These are phyloP conservation scores for Bipolaris bicolor DNA, from an alignment of 2,329 filamentous ascomycete genomes.

Conservation along the genomic window DNA sequence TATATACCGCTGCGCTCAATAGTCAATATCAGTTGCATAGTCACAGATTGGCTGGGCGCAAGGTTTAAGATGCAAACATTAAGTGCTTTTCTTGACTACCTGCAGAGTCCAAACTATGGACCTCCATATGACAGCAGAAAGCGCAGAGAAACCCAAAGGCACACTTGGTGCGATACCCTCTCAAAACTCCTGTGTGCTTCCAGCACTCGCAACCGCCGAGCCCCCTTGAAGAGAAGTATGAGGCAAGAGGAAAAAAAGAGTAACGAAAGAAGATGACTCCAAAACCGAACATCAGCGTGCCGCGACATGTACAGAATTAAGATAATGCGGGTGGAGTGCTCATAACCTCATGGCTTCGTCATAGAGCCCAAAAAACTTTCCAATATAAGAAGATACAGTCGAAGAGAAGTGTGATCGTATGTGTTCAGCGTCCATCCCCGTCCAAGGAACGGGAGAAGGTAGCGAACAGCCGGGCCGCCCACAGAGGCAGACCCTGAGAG, in stretches of 20 bases:
- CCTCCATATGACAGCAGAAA: slow-evolving; percentile 13
- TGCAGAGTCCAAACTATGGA: slow-evolving; percentile 14
- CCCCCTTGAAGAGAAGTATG: slow-evolving; percentile 13
- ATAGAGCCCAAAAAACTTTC: slow-evolving; percentile 35
- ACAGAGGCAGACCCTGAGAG: slow-evolving; percentile 3
- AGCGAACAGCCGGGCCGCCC: not conserved
- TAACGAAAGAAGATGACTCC: slow-evolving; percentile 19
- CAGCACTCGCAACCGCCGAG: slow-evolving; percentile 16
- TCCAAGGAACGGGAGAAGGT: not conserved
- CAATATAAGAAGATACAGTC: slow-evolving; percentile 44
- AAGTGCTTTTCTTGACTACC: slow-evolving; percentile 29
- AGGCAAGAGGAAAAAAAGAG: slow-evolving; percentile 16
- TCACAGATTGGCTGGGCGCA: not conserved
- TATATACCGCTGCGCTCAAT: not conserved
- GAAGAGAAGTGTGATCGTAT: slow-evolving; percentile 22
- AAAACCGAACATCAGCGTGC: slow-evolving; percentile 17
- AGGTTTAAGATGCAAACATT: slow-evolving; percentile 30
- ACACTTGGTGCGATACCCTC: slow-evolving; percentile 25
- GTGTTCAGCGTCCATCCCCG: slow-evolving; percentile 6
- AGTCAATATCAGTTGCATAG: not conserved
- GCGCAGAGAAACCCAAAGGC: slow-evolving; percentile 15
- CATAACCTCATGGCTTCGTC: slow-evolving; percentile 49
- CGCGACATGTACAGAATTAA: slow-evolving; percentile 29
- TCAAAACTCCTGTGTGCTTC: slow-evolving; percentile 28
- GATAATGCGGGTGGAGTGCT: slow-evolving; percentile 32